Percentiles rank a stretch among this genome's conserved stretches.
phyloP scores from a whole-genome alignment of 2,329 filamentous ascomycete species.

The Pleurostoma richardsiae region DNA sequence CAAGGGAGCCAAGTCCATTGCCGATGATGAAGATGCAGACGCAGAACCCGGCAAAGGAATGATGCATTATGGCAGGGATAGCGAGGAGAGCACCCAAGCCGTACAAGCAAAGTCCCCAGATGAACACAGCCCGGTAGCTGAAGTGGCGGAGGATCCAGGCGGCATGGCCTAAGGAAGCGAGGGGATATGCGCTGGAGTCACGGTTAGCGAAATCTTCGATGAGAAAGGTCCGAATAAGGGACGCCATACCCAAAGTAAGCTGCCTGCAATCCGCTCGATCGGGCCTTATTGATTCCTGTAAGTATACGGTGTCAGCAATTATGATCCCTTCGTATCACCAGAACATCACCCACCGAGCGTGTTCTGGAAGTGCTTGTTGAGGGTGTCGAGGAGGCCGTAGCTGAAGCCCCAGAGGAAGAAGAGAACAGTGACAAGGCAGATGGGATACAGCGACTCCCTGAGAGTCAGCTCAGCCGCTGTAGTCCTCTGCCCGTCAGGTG shows the following conservation, averaged over 20 bases:
- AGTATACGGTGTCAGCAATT: too few relatives aligned
- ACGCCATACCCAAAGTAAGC: conserved; percentile 54
- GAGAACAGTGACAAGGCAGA: conserved; percentile 59
- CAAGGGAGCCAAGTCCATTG: conserved; percentile 66
- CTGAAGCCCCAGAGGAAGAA: conserved; percentile 62
- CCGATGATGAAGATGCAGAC: conserved; percentile 69
- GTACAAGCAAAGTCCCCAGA: conserved; percentile 63
- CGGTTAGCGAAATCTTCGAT: conserved; percentile 1
- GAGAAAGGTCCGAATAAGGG: neutral
- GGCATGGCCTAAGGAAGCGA: conserved; percentile 62
- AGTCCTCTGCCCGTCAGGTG: conserved; percentile 33
- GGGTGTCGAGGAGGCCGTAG: conserved; percentile 51
- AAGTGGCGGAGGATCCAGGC: conserved; percentile 62
- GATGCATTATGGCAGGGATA: conserved; percentile 51
- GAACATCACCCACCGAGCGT: conserved; percentile 25
- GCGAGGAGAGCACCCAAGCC: conserved; percentile 54
- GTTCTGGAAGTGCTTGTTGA: conserved; percentile 51
- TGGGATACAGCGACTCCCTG: conserved; percentile 61
- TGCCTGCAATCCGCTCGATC: conserved; percentile 58
- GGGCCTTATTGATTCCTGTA: conserved; percentile 41
- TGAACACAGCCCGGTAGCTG: conserved; percentile 62
- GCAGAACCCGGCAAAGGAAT: conserved; percentile 71
- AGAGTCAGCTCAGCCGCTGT: conserved; percentile 54
- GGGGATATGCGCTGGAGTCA: conserved; percentile 52
- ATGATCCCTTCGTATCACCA: too few relatives aligned